Conservation (phyloP, 495 filamentous ascomycete species). For the Tuber indicum region DNA sequence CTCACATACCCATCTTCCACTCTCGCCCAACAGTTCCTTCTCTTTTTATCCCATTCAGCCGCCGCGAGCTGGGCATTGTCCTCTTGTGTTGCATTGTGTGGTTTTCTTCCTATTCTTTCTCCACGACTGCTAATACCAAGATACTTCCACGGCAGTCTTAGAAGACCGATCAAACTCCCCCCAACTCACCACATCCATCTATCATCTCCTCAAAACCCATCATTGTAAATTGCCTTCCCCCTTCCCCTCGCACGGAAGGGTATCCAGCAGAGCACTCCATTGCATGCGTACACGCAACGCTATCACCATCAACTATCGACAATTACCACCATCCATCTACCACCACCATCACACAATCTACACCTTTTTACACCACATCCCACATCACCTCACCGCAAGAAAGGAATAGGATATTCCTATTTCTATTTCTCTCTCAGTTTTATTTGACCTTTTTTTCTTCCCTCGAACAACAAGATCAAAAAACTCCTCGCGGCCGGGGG, state of each 20-base stretch:
- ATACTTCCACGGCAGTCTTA: neutral
- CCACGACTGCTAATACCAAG: neutral
- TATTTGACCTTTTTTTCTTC: too few relatives aligned
- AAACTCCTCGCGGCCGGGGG: too few relatives aligned
- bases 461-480: too few relatives aligned
- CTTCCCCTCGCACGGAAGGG: neutral
- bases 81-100: neutral
- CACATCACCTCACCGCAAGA: neutral
- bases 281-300: neutral
- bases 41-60: neutral
- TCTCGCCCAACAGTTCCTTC: neutral
- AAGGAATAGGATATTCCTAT: neutral
- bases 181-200: neutral
- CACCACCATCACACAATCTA: neutral
- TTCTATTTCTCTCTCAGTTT: neutral
- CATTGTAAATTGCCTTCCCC: neutral
- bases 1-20: neutral
- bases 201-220: neutral
- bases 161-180: neutral
- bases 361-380: neutral
- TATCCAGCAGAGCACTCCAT: neutral
- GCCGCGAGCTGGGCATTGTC: neutral
- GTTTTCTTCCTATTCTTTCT: neutral
- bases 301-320: neutral
- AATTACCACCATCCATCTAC: neutral